Base-by-base conservation (phyloP, 805 yeast genomes). In the Phaffomyces thermotolerans region DNA sequence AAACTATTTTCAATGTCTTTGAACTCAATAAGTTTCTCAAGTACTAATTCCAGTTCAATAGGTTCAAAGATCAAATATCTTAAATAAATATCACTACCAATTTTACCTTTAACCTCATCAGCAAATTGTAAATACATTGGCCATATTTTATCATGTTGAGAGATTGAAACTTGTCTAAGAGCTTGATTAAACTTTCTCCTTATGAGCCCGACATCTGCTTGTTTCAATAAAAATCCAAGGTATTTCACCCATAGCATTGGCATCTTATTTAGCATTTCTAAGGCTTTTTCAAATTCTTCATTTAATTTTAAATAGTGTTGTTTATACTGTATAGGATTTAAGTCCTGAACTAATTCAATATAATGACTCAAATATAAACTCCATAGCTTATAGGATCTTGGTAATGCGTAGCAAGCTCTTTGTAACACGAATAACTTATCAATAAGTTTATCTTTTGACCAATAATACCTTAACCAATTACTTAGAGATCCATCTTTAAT, bases 81-180 rank as follows among this genome's bases (percentile, higher is more conserved):
- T 14, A 44, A 34, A 44, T 67, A 69, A 0, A 68, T 53, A 5
- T 31, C 30, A 3, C 49, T 39, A 1, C 53, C 59, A 4, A 54
- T 52, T n/a, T 36, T 3, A 6, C 77, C 81, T 4, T 72, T 73
- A 20, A 69, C 62, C 1, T 48, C 40, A 37, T 63, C 63, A 1
- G 78, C 77, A 59, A 71, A 76, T 18, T 63, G 51, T 36, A 82
- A 62, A 44, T 77, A 84, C 47, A 72, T 54, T 1, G 69, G 63
- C 75, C 93, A 75, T 29, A 83, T 71, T 25, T 65, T 49, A 4
- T 71, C 70, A 58, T 81, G 88, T 44, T 76, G 79, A 0, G 74
- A 57, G 6, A 70, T 41, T 0, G 84, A 77, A 12, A 83, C 52
- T 5, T 63, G 49, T 41, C 66, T 64, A 8, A 84, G 59, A 0